A percentile compares a stretch with the other conserved stretches of the same genome.
These are phyloP conservation scores for Cryomyces antarcticus DNA, from an alignment of 495 filamentous ascomycete genomes.

Conservation along the genomic window DNA sequence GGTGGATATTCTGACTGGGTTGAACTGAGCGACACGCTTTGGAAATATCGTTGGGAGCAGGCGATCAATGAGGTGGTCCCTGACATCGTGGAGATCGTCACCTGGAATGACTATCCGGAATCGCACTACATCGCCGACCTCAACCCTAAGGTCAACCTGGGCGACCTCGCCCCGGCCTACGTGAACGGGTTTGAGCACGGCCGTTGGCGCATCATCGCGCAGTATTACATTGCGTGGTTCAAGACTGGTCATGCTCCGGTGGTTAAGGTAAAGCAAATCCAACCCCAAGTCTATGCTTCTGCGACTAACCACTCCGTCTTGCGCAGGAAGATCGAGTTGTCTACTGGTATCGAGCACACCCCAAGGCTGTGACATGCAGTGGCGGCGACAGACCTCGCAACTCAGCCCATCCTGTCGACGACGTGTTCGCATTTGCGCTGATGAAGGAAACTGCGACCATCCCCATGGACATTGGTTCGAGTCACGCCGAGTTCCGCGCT, in stretches of 20 bases:
- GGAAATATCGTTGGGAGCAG: not conserved
- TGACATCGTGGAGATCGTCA: constrained; percentile 13
- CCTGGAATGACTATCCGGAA: constrained; percentile 13
- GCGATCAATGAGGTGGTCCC: constrained; percentile 1
- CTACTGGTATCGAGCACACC: constrained; percentile 13
- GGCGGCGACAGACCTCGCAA: constrained; percentile 1
- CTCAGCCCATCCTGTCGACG: not conserved
- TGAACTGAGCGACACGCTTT: constrained; percentile 1
- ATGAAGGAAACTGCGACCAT: constrained; percentile 2
- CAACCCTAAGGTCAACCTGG: constrained; percentile 6
- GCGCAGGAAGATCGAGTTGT: constrained; percentile 8
- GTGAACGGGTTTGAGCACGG: constrained; percentile 6
- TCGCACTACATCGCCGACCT: constrained; percentile 13
- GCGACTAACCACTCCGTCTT: not conserved
- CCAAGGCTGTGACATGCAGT: constrained; percentile 6
- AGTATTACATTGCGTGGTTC: constrained; percentile 9
- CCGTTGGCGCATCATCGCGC: constrained; percentile 11
- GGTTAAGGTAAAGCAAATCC: not conserved
- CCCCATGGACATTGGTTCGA: constrained; percentile 4
- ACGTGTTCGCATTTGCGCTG: constrained; percentile 1
- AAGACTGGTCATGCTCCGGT: constrained; percentile 4
- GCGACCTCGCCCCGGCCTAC: constrained; percentile 5
- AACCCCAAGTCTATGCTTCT: not conserved
- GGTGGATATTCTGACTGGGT: not conserved
- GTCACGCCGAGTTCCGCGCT: not conserved